Evolutionary conservation across 108 stramenopile genomes (phyloP).

Genomic region (Nannochloropsis gaditana): DNA sequence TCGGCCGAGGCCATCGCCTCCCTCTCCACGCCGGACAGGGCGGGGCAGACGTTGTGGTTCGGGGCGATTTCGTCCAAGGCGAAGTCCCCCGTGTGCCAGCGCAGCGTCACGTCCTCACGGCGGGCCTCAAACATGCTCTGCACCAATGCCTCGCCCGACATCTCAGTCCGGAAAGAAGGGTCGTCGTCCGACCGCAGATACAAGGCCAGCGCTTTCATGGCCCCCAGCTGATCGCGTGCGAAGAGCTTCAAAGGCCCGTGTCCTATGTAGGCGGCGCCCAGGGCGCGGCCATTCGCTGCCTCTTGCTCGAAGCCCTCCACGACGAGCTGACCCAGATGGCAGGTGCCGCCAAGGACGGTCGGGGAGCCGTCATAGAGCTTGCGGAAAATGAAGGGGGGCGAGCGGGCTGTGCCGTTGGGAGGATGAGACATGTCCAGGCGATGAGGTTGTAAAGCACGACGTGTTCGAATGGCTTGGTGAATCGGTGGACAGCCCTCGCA

Average conservation of each 20-base stretch:
- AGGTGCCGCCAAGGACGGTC: conserved; percentile 44
- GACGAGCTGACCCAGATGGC: conserved; percentile 48
- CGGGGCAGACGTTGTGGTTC: conserved; percentile 39
- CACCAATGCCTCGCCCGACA: conserved; percentile 49
- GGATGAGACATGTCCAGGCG: not conserved
- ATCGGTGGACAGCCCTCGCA: no score
- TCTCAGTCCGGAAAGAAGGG: conserved; percentile 40
- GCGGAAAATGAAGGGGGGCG: conserved; percentile 38
- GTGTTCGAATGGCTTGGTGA: not conserved
- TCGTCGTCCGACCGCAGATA: conserved; percentile 54
- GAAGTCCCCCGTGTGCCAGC: conserved; percentile 52
- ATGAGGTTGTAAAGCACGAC: not conserved
- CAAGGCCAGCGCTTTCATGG: conserved; percentile 31
- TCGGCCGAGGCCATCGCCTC: conserved; percentile 13
- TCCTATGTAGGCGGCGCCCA: conserved; percentile 47
- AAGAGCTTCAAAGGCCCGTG: conserved; percentile 27
- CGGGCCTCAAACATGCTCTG: conserved; percentile 44
- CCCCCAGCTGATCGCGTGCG: conserved; percentile 27
- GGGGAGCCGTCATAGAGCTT: conserved; percentile 52
- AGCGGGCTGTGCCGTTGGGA: not conserved
- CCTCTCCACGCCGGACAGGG: conserved; percentile 38
- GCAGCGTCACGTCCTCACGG: conserved; percentile 25
- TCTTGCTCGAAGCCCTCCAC: conserved; percentile 49
- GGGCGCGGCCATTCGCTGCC: conserved; percentile 37
- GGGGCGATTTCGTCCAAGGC: conserved; percentile 40